These are phyloP conservation scores for Hyaloscypha variabilis DNA, from an alignment of 495 filamentous ascomycete species.

Conservation along the genomic window DNA sequence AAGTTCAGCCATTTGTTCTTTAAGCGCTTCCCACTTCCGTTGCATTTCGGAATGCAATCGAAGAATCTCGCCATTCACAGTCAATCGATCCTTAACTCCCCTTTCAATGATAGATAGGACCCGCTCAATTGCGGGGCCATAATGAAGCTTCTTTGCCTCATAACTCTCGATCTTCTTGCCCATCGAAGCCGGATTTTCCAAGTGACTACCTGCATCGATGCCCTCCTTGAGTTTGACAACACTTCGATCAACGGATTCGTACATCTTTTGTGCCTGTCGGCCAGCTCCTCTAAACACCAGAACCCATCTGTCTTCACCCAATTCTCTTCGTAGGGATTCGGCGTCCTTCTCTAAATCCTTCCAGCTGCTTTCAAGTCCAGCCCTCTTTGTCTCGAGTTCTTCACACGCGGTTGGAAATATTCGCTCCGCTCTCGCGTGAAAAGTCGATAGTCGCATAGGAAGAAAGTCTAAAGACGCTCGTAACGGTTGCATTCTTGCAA, in stretches of 20 bases:
- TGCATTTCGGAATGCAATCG: conserved; percentile 82
- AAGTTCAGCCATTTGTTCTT: conserved; percentile 74
- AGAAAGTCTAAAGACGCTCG: conserved; percentile 92
- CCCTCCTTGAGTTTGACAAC: conserved; percentile 80
- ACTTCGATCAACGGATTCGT: conserved; percentile 86
- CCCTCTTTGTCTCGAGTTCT: conserved; percentile 75
- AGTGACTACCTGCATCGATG: conserved; percentile 69
- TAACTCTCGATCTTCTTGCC: conserved; percentile 88
- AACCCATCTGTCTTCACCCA: conserved; percentile 95
- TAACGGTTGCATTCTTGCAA: conserved; percentile 93
- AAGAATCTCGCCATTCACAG: conserved; percentile 92
- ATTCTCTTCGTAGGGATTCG: conserved; percentile 80
- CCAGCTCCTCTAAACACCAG: conserved; percentile 93
- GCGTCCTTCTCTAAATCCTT: conserved; percentile 84
- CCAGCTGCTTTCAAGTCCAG: conserved; percentile 74
- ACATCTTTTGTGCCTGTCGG: conserved; percentile 90
- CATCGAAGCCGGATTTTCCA: conserved; percentile 66
- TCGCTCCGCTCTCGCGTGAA: conserved; percentile 71
- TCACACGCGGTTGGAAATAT: conserved; percentile 88
- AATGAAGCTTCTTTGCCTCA: conserved; percentile 93
- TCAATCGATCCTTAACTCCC: conserved; percentile 86
- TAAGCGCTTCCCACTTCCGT: conserved; percentile 73
- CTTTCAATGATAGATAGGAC: conserved; percentile 90
- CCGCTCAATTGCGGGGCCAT: conserved; percentile 90
- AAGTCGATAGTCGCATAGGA: conserved; percentile 91